These are phyloP conservation scores for Aegilops speltoides DNA, from an alignment of 176 grass and related monocot genomes.

Conservation along the genomic window DNA sequence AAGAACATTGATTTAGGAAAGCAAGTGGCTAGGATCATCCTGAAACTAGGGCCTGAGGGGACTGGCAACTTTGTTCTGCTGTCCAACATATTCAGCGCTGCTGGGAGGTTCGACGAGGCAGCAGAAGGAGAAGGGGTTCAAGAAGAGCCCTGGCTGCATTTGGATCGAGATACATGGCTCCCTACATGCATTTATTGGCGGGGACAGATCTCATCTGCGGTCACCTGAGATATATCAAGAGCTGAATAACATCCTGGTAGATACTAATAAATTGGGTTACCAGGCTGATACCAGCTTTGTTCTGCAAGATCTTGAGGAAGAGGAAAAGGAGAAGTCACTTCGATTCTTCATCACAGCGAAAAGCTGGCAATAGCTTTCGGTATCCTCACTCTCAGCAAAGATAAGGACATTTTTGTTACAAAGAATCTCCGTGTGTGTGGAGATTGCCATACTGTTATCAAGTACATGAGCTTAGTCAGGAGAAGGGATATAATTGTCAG, in stretches of 20 bases:
- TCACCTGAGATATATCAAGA: conserved; percentile 64
- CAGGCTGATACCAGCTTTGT: conserved; percentile 59
- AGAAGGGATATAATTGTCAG: too few species aligned
- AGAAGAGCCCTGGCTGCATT: conserved; percentile 43
- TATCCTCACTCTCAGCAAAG: conserved; percentile 31
- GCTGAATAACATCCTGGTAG: conserved; percentile 49
- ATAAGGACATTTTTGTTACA: too few species aligned
- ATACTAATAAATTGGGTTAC: conserved; percentile 71
- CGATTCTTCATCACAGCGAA: conserved; percentile 67
- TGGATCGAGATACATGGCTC: conserved; percentile 35
- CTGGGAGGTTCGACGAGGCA: conserved; percentile 70
- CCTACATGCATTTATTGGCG: too few species aligned
- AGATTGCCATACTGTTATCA: too few species aligned
- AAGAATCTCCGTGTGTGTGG: too few species aligned
- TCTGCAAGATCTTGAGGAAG: conserved; percentile 82
- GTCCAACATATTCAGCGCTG: conserved; percentile 85
- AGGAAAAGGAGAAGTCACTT: conserved; percentile 68
- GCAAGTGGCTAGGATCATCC: conserved; percentile 61
- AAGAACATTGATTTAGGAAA: too few species aligned
- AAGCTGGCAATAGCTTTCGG: conserved; percentile 75
- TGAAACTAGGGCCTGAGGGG: conserved; percentile 65
- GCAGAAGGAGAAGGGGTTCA: conserved; percentile 36
- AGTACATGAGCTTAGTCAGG: too few species aligned
- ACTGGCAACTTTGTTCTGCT: conserved; percentile 84
- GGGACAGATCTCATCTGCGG: conserved; percentile 48